Conservation (phyloP, 768 basidiomycete genomes). For the Lactarius psammicola region DNA sequence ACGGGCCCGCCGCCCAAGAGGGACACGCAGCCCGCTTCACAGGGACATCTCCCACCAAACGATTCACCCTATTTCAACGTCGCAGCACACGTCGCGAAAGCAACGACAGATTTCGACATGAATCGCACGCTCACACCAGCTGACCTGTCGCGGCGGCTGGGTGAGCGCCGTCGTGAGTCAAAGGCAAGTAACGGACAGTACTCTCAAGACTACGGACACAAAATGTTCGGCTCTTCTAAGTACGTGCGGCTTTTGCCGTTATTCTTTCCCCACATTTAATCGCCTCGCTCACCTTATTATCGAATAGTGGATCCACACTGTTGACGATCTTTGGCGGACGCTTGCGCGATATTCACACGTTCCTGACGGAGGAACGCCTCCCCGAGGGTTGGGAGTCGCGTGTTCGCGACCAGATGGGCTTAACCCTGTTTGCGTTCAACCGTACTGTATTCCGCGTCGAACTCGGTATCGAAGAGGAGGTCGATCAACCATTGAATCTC, state of each 20-base stretch:
- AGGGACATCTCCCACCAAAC: constrained; percentile 11
- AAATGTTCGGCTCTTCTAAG: constrained; percentile 67
- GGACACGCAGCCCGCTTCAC: not conserved
- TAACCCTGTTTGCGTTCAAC: constrained; percentile 61
- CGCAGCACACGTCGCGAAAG: constrained; percentile 12
- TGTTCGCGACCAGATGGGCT: constrained; percentile 51
- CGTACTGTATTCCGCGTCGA: constrained; percentile 34
- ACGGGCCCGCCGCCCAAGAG: constrained; percentile 49
- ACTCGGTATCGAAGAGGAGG: constrained; percentile 36
- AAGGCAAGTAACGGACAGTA: constrained; percentile 55
- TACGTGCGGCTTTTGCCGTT: constrained; percentile 37
- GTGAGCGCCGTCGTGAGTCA: constrained; percentile 61
- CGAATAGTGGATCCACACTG: constrained; percentile 56
- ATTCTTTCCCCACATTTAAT: not conserved
- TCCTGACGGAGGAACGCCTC: constrained; percentile 69
- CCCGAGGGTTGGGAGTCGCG: constrained; percentile 70
- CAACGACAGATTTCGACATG: constrained; percentile 13
- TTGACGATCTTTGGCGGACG: constrained; percentile 66
- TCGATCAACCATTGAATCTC: constrained; percentile 15
- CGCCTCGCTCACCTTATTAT: not conserved
- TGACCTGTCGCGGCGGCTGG: constrained; percentile 56
- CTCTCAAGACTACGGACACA: constrained; percentile 49
- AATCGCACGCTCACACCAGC: constrained; percentile 46
- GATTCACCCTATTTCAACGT: constrained; percentile 16
- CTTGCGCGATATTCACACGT: constrained; percentile 49